A percentile compares a stretch with the other conserved stretches of the same genome.
These are phyloP conservation scores for Pseudogymnoascus sp. DNA, from an alignment of 2,329 filamentous ascomycete genomes.

Conservation along the genomic window DNA sequence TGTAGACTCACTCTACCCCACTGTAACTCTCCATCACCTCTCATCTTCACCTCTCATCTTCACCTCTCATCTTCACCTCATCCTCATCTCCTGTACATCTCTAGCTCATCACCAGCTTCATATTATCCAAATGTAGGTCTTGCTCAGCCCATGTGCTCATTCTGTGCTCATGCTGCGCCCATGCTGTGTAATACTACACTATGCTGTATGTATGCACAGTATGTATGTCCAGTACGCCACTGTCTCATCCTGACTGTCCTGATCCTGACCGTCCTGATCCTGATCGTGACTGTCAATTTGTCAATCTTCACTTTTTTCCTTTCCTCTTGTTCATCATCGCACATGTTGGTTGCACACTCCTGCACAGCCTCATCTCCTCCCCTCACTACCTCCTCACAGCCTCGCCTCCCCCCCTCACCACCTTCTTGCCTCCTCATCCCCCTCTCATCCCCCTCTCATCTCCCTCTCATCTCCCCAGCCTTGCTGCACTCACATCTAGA, in stretches of 20 bases:
- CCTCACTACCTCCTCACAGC: no score
- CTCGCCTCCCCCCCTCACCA: no score
- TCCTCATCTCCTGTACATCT: background rate
- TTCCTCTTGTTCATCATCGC: background rate
- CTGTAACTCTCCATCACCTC: no score
- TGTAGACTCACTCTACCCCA: background rate
- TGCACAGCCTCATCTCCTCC: background rate
- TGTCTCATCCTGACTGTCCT: background rate
- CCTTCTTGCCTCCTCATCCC: no score
- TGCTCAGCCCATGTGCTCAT: background rate
- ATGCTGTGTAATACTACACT: background rate
- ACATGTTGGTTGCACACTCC: background rate
- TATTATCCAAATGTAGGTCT: conserved; percentile 4
- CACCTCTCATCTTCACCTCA: no score
- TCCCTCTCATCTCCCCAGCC: background rate
- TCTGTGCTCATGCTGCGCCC: background rate
- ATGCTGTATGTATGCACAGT: background rate
- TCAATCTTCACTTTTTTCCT: background rate
- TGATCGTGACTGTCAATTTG: no score
- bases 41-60: no score
- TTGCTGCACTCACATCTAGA: background rate
- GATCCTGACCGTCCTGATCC: no score
- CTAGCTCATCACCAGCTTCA: background rate
- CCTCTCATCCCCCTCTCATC: no score
- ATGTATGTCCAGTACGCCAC: background rate